These are phyloP conservation scores for Fusarium tjaetaba DNA, from an alignment of 2,329 filamentous ascomycete species.

Conservation along the genomic window DNA sequence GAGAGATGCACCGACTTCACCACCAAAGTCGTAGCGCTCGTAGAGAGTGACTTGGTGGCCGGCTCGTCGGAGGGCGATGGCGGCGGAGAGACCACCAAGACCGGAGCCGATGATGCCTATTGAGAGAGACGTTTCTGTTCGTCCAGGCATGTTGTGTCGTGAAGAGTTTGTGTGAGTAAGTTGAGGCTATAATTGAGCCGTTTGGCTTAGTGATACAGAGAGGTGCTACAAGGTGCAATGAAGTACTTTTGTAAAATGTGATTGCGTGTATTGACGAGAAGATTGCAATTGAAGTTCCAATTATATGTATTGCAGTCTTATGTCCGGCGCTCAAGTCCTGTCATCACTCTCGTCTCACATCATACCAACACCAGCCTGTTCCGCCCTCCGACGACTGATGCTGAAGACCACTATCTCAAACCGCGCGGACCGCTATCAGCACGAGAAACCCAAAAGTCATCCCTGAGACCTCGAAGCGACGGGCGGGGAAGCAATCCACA, in stretches of 20 bases:
- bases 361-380: neutral
- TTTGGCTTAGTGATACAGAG: neutral
- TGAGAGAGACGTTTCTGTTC: slow-evolving; percentile 9
- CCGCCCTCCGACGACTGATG: neutral
- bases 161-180: too few relatives aligned
- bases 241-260: neutral
- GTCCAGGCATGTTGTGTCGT: neutral
- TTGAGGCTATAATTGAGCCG: too few relatives aligned
- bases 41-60: slow-evolving; percentile 62
- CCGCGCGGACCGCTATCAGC: slow-evolving; percentile 19
- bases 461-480: neutral
- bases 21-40: slow-evolving; percentile 68
- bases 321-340: neutral
- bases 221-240: neutral
- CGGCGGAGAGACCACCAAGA: slow-evolving; percentile 63
- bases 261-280: neutral
- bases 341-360: neutral
- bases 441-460: neutral
- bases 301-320: neutral
- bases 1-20: slow-evolving; percentile 70
- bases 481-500: neutral
- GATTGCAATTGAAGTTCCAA: neutral
- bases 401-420: neutral
- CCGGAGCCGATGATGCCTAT: slow-evolving; percentile 53
- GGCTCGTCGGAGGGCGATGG: slow-evolving; percentile 62